A percentile compares a stretch with the other conserved stretches of the same genome.
Conservation (phyloP, 2,329 filamentous ascomycete genomes). For the Diaporthe batatas region DNA sequence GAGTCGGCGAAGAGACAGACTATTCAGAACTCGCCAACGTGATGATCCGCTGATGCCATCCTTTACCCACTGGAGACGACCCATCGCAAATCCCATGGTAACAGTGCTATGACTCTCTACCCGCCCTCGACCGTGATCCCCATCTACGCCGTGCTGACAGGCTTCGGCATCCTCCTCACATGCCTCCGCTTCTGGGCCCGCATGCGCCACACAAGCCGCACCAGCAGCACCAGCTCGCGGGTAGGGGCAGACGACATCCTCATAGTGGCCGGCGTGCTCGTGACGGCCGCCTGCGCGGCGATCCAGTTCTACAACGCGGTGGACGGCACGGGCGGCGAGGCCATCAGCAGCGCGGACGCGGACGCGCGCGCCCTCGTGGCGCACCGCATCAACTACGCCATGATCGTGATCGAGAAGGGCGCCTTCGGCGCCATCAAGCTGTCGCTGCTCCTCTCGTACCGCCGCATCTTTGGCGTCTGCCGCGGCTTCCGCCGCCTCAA, state of each 20-base stretch:
- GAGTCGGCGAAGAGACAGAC: neutral
- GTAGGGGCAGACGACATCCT: neutral
- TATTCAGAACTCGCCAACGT: neutral
- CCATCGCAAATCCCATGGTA: neutral
- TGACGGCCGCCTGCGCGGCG: neutral
- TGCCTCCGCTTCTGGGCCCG: neutral
- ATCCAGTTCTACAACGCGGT: constrained; percentile 9
- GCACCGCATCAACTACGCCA: constrained; percentile 3
- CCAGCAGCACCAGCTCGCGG: too few relatives aligned
- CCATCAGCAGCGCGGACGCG: neutral
- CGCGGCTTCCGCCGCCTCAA: neutral
- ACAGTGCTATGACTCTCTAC: neutral
- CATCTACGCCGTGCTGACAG: neutral
- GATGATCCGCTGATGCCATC: neutral
- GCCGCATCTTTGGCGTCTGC: neutral
- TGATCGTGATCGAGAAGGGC: neutral
- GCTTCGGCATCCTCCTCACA: neutral
- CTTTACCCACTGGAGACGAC: neutral
- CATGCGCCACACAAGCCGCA: neutral
- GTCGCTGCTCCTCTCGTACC: neutral
- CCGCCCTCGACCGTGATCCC: neutral
- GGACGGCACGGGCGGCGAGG: neutral
- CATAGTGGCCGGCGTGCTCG: neutral
- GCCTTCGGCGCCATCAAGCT: constrained; percentile 3
- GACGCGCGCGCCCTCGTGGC: neutral